Evolutionary conservation across 805 yeast species (phyloP), one percentile per base, ranked within the genome.

Genomic region (Wickerhamiella australiensis): DNA sequence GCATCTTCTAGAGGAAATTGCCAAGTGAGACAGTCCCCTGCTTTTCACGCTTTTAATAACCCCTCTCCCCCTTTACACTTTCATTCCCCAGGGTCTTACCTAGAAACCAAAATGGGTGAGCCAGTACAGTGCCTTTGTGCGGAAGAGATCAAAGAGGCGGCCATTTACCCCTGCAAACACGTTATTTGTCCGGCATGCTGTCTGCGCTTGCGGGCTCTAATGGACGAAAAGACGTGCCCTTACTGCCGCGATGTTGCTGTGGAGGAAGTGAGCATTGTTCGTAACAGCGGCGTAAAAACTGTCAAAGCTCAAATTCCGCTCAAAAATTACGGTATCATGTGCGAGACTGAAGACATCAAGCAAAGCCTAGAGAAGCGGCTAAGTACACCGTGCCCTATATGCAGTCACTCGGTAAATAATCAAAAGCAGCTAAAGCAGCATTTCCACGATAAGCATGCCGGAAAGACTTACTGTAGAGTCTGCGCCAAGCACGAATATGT

Each of bases 101-200:
- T 31, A 31, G 36, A 9, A 31, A 31, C 36, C 36, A n/a, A 8
- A 31, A 22, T 23, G 29, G 25, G 31, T 6, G 31, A 23, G n/a
- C 15, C 33, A 3, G 20, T 41, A 18, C 29, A 13, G 71, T 66
- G 87, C 20, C 84, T 92, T 51, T 92, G 99, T 68, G 92, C 96
- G 0, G 82, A 84, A 42, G 68, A 68, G 26, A 71, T 86, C 23
- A 56, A 57, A n/a, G 75, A 72, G 56, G 78, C 79, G 2, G 85
- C 94, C 0, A 59, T 83, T 8, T 75, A 92, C 1, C 84, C 86
- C 0, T 92, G 99, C 65, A 79, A 80, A 58, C 97, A 92, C 62
- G 74, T 71, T 29, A 78, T 87, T 0, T 92, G 99, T 64, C 85
- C 86, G 60, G 67, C 63, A 42, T 92, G 99, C 68, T 71, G 85